Conservation (phyloP, 2,329 filamentous ascomycete genomes). For the Lasiodiplodia citricola region DNA sequence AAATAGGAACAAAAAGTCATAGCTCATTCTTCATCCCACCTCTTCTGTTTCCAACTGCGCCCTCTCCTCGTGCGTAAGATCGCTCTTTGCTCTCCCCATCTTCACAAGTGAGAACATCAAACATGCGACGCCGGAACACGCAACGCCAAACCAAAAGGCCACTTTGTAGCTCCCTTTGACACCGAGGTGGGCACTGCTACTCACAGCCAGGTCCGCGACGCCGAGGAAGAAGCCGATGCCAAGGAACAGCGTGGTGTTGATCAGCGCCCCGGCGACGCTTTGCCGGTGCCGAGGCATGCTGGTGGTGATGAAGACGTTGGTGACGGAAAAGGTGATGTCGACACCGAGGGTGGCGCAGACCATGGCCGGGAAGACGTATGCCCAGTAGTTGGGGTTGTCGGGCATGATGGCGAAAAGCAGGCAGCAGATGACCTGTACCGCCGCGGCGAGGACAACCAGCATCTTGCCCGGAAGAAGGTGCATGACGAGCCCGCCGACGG, state of each 20-base stretch:
- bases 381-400: conserved; percentile 65
- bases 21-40: neutral
- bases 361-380: conserved; percentile 74
- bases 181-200: conserved; percentile 31
- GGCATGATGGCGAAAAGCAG: conserved; percentile 65
- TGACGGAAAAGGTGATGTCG: conserved; percentile 76
- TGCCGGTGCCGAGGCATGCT: conserved; percentile 65
- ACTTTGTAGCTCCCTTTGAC: conserved; percentile 42
- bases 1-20: neutral
- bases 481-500: conserved; percentile 68
- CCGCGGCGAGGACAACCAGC: conserved; percentile 65
- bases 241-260: conserved; percentile 44
- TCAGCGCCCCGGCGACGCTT: conserved; percentile 43
- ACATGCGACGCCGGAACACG: conserved; percentile 35
- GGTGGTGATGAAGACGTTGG: conserved; percentile 76
- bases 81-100: conserved; percentile 44
- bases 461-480: conserved; percentile 65
- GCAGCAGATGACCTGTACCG: conserved; percentile 63
- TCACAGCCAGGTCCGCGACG: conserved; percentile 43
- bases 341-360: conserved; percentile 74
- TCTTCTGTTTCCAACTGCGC: conserved; percentile 1
- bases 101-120: conserved; percentile 45
- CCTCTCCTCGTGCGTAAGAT: neutral
- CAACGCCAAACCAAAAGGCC: conserved; percentile 45
- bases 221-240: conserved; percentile 44